A percentile compares a stretch with the other conserved stretches of the same genome.
These are phyloP conservation scores for Paecilomyces variotii DNA, from an alignment of 2,329 filamentous ascomycete genomes.

Conservation along the genomic window DNA sequence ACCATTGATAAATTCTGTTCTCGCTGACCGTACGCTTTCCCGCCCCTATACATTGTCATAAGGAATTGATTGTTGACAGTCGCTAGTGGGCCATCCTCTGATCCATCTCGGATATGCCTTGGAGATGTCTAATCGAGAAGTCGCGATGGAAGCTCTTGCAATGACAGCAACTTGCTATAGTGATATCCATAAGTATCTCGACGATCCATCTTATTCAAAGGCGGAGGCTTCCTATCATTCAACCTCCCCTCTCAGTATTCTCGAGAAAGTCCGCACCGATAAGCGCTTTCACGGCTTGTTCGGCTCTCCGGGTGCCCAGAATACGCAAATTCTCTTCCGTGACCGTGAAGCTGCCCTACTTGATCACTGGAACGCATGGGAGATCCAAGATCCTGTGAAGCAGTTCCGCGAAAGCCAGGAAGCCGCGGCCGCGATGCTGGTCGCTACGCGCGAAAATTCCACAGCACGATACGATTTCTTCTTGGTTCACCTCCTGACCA, in stretches of 20 bases:
- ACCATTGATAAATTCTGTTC: constrained; percentile 72
- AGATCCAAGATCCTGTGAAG: constrained; percentile 57
- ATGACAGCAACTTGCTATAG: constrained; percentile 56
- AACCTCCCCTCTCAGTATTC: constrained; percentile 59
- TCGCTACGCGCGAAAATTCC: constrained; percentile 21
- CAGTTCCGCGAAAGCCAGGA: constrained; percentile 66
- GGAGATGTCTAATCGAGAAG: constrained; percentile 74
- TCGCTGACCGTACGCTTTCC: constrained; percentile 61
- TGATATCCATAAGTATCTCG: constrained; percentile 54
- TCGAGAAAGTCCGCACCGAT: constrained; percentile 63
- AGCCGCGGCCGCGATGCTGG: constrained; percentile 41
- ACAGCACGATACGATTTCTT: constrained; percentile 69
- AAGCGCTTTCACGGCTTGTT: constrained; percentile 61
- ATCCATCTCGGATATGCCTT: constrained; percentile 93
- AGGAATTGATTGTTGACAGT: constrained; percentile 18
- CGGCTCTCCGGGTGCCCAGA: constrained; percentile 48
- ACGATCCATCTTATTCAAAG: constrained; percentile 60
- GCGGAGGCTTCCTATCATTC: constrained; percentile 53
- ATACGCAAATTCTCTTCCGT: constrained; percentile 61
- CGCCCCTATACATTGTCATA: background rate
- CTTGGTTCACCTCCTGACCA: constrained; percentile 71
- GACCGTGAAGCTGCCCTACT: constrained; percentile 63
- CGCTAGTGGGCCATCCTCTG: constrained; percentile 74
- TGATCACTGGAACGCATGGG: constrained; percentile 89
- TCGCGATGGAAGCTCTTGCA: constrained; percentile 81